phyloP scores from a whole-genome alignment of 1,139 yeast genomes.

The Pichia sp. region DNA sequence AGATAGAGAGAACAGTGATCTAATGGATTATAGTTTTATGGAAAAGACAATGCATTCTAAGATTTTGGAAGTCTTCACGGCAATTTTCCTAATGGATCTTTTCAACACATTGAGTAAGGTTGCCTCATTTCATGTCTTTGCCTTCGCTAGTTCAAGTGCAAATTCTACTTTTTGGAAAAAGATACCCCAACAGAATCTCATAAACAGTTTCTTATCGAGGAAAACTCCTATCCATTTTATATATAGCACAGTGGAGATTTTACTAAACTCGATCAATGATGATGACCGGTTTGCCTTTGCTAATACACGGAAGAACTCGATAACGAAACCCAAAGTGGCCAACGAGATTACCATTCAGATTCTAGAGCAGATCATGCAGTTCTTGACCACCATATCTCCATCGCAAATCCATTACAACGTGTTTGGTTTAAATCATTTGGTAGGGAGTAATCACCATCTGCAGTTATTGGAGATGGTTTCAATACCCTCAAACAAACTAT shows the following conservation, averaged over 20 bases:
- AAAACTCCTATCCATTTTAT: conserved; percentile 30
- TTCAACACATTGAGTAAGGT: conserved; percentile 41
- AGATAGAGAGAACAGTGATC: conserved; percentile 17
- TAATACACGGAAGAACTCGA: conserved; percentile 17
- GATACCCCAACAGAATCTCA: conserved; percentile 26
- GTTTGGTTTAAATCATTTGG: conserved; percentile 49
- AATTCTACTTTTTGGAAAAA: conserved; percentile 24
- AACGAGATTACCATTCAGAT: conserved; percentile 25
- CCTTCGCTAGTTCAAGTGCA: conserved; percentile 12
- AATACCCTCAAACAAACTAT: conserved; percentile 22
- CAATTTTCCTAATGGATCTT: conserved; percentile 52
- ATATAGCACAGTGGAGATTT: conserved; percentile 39
- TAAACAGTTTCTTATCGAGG: conserved; percentile 27
- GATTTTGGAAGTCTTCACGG: conserved; percentile 47
- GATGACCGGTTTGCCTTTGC: conserved; percentile 30
- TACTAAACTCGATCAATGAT: conserved; percentile 39
- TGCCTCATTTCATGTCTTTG: conserved; percentile 21
- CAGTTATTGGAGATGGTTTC: conserved; percentile 29
- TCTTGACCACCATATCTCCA: conserved; percentile 34
- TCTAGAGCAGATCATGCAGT: conserved; percentile 29
- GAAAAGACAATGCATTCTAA: conserved; percentile 41
- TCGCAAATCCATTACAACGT: conserved; percentile 42
- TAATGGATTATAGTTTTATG: conserved; percentile 26
- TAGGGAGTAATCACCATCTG: conserved; percentile 47
- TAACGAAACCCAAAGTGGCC: conserved; percentile 9